Conservation (phyloP, 1,284 basidiomycete species). For the Cerrena zonata region DNA sequence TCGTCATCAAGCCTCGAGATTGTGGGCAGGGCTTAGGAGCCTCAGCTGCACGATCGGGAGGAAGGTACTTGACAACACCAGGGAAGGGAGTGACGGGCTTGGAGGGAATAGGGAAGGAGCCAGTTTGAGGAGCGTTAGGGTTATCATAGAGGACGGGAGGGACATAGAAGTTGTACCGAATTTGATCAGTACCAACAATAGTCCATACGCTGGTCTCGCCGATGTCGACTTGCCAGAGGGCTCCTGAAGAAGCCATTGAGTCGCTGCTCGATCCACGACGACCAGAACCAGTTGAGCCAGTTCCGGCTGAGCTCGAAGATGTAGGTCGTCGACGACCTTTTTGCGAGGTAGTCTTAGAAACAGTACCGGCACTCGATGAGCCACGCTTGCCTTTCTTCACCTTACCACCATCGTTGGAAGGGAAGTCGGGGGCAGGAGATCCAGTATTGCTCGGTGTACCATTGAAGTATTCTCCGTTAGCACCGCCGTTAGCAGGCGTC, state of each 20-base stretch:
- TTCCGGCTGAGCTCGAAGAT: constrained; percentile 67
- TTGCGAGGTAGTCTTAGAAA: constrained; percentile 51
- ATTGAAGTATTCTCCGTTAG: constrained; percentile 62
- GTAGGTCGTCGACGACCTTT: constrained; percentile 68
- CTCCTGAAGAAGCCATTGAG: constrained; percentile 64
- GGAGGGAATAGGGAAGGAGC: constrained; percentile 68
- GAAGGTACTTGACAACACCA: constrained; percentile 76
- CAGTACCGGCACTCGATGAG: constrained; percentile 58
- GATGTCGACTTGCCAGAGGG: constrained; percentile 81
- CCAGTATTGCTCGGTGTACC: constrained; percentile 55
- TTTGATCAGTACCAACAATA: constrained; percentile 86
- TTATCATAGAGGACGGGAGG: constrained; percentile 79
- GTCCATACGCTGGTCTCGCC: constrained; percentile 91
- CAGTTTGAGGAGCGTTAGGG: constrained; percentile 57
- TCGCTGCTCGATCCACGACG: constrained; percentile 62
- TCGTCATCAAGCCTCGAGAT: constrained; percentile 60
- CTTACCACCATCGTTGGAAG: constrained; percentile 73
- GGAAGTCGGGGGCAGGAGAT: constrained; percentile 65
- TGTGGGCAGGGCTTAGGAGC: constrained; percentile 59
- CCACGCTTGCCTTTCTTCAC: constrained; percentile 74
- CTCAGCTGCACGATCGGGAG: constrained; percentile 75
- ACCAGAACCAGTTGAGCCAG: constrained; percentile 62
- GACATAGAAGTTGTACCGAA: constrained; percentile 87
- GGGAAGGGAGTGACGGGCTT: constrained; percentile 87
- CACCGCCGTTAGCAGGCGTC: constrained; percentile 50